Conservation (phyloP, 202 grass and related monocot species). For the Zizania palustris region DNA sequence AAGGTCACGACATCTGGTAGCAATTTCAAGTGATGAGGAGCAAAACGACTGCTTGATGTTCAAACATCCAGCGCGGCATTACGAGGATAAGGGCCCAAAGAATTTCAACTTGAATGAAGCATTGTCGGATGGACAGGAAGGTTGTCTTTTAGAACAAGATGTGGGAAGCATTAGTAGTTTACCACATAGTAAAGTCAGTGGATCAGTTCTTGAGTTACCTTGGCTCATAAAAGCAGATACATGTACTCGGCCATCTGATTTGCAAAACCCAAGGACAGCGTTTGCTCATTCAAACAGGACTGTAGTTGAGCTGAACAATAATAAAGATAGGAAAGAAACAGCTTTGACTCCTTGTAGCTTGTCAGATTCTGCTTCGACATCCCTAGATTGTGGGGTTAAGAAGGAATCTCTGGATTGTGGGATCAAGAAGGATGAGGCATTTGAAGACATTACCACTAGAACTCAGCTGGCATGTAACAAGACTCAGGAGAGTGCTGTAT, state of each 20-base stretch:
- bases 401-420: conserved; percentile 36
- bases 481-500: conserved; percentile 26
- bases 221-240: conserved; percentile 55
- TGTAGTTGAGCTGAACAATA: conserved; percentile 35
- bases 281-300: conserved; percentile 48
- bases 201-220: conserved; percentile 36
- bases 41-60: conserved; percentile 44
- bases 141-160: conserved; percentile 41
- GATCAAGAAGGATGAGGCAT: conserved; percentile 37
- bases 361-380: conserved; percentile 52
- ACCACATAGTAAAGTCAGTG: conserved; percentile 38
- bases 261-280: conserved; percentile 41
- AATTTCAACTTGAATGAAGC: conserved; percentile 71
- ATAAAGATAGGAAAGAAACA: background rate
- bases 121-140: conserved; percentile 51
- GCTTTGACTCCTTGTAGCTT: conserved; percentile 38
- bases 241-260: conserved; percentile 39
- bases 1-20: conserved; percentile 33
- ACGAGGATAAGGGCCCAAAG: conserved; percentile 41
- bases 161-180: conserved; percentile 32
- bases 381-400: conserved; percentile 31
- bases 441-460: conserved; percentile 38
- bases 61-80: conserved; percentile 41
- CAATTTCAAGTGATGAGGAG: conserved; percentile 44
- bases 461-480: conserved; percentile 44